These are phyloP conservation scores for Reticulascus tulasneorum DNA, from an alignment of 2,329 filamentous ascomycete genomes.

Conservation along the genomic window DNA sequence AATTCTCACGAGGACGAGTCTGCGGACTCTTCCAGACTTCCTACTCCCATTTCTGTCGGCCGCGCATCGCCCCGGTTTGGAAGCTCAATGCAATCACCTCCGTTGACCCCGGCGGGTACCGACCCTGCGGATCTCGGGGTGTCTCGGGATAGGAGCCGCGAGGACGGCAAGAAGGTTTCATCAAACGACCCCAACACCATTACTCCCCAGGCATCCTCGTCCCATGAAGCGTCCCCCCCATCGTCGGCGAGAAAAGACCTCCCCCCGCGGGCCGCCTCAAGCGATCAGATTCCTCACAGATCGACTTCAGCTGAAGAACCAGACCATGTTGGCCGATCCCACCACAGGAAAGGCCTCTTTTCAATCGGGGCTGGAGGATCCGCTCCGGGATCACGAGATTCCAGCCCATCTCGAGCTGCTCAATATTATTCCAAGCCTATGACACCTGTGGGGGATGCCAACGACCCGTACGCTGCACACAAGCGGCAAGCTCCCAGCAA, in stretches of 20 bases:
- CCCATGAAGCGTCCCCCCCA: conserved; percentile 47
- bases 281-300: conserved; percentile 36
- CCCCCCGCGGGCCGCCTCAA: conserved; percentile 38
- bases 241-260: conserved; percentile 35
- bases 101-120: conserved; percentile 81
- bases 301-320: conserved; percentile 36
- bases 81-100: conserved; percentile 78
- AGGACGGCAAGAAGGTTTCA: conserved; percentile 26
- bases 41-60: conserved; percentile 61
- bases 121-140: conserved; percentile 34
- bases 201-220: conserved; percentile 63
- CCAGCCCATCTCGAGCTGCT: conserved; percentile 61
- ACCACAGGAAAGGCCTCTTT: conserved; percentile 56
- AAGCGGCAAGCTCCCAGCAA: conserved; percentile 68
- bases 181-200: conserved; percentile 46
- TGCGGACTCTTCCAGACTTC: conserved; percentile 57
- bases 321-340: conserved; percentile 25
- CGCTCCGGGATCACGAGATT: conserved; percentile 55
- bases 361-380: conserved; percentile 46
- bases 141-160: conserved; percentile 24
- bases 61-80: conserved; percentile 64
- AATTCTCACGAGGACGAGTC: conserved; percentile 58
- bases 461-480: conserved; percentile 84
- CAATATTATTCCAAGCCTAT: conserved; percentile 69
- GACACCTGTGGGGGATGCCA: conserved; percentile 72